phyloP scores from a whole-genome alignment of 495 filamentous ascomycete genomes.

The Jackrogersella minutella region DNA sequence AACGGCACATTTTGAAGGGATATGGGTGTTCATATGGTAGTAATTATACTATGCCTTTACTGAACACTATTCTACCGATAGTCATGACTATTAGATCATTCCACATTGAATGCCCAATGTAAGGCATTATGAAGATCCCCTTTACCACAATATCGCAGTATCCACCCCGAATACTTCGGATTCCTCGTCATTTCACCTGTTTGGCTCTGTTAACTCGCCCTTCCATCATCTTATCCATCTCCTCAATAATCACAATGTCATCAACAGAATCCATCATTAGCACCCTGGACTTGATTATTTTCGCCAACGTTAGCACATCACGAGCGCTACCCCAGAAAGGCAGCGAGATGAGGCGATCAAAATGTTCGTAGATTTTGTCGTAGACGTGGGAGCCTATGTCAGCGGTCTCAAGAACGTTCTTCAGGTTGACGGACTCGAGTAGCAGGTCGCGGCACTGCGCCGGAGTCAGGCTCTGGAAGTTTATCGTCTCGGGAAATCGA shows the following conservation, averaged over 20 bases:
- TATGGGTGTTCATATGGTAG: too few relatives aligned
- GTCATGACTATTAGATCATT: too few relatives aligned
- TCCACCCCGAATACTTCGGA: background rate
- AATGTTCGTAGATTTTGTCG: background rate
- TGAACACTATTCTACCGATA: too few relatives aligned
- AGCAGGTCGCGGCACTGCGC: background rate
- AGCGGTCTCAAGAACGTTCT: background rate
- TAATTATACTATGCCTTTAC: too few relatives aligned
- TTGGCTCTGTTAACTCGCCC: background rate
- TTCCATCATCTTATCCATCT: background rate
- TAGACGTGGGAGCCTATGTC: too few relatives aligned
- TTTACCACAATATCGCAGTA: too few relatives aligned
- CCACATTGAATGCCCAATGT: too few relatives aligned
- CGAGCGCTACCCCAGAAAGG: constrained; percentile 11
- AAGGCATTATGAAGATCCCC: too few relatives aligned
- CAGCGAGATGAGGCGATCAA: background rate
- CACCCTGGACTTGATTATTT: background rate
- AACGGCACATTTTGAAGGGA: too few relatives aligned
- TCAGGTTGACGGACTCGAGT: background rate
- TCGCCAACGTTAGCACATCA: background rate
- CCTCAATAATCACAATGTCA: background rate
- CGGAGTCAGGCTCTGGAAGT: constrained; percentile 5
- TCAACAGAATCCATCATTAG: background rate
- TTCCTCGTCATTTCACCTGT: background rate
- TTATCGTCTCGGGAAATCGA: constrained; percentile 60